Evolutionary conservation across 352 stramenopile species (phyloP), one percentile per base, ranked within the genome.

Genomic region (Lagenidium giganteum): DNA sequence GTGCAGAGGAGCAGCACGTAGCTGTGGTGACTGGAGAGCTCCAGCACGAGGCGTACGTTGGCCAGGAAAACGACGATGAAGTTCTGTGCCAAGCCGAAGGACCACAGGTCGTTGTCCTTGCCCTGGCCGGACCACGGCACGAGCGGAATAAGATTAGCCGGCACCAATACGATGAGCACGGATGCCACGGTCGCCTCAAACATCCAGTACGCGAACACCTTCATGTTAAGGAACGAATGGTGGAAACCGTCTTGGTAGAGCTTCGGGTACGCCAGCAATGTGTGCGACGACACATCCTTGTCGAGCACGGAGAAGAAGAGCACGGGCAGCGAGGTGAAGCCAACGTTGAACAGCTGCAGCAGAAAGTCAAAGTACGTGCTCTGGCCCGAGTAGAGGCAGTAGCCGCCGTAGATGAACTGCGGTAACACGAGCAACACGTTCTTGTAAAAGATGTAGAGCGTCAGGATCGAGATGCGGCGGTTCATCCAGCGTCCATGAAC

Each of bases 371-470:
- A 85, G 62, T 88, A 91, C 11, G 70, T 80, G 39, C 70, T 80
- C 30, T 93, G 78, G 7, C 80, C 80, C 2, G 72, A 90, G 57
- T 83, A 91, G 12, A 88, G 59, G 13, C 73, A 88, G 31, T 76
- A 80, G 6, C 56, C 68, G 5, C 75, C 75, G 38, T 69, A 91
- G 40, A 93, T 74, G 42, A 88, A 91, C 50, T 91, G 75, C 18
- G 78, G 70, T 16, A 93, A 51, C 28, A 91, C 78, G 11, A 93
- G 65, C 27, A 91, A 48, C 22, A 85, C 73, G 59, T 89, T 91
- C 60, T 93, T 93, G 71, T 93, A 91, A 56, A 93, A 93, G n/a
- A 86, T 85, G 57, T 91, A 93, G 25, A 87, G 56, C 27, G 77
- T 85, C 21, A 93, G 48, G 31, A 78, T 52, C 8, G 70, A 57